Base-by-base conservation (phyloP, 2,329 filamentous ascomycete species). In the Fusarium sp. region DNA sequence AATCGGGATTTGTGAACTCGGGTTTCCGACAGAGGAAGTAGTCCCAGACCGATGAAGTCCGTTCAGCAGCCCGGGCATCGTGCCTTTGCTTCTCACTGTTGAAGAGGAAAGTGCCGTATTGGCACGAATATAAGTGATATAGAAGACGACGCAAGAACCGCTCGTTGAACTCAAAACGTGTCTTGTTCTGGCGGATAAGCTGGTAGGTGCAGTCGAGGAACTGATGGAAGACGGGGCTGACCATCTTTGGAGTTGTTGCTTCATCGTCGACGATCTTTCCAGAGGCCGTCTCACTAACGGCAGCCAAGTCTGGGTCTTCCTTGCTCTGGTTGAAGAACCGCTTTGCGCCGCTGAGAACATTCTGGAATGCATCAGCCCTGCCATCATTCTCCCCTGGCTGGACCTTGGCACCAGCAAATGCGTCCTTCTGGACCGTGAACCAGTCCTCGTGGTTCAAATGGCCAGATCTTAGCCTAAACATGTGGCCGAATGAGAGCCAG, bases 401-500 rank as follows among this genome's bases (percentile, higher is more conserved):
- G 49, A 92, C 88, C 44, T 87, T 87, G 17, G 88, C 85, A 20
- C 90, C 93, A 75, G 84, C 93, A 86, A 87, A 92, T 83, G 83
- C 88, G 81, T 98, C 96, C 76, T 93, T 95, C 80, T 98, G 94
- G 29, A 94, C 90, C 20, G 90, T 87, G 79, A 99, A 99, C 95
- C 95, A 98, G 79, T 97, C 97, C 74, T 98, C 96, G 73, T 94
- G 94, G 78, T 92, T 94, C 64, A 98, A 84, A 76, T 93, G 93
- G 4, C 96, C 96, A 16, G 94, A 94, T n/a, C 96, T 92, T 77
- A 98, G 91, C 63, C 95, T 91, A 83, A 99, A 99, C 92, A 98
- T 98, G 83, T 99, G 96, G 2, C 96, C 96, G 83, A 98, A 99
- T 0, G 96, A 96, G 14, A 99, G 84, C 94, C 96, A 99, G 80